phyloP scores from a whole-genome alignment of 2,329 filamentous ascomycete genomes.

The Pseudogymnoascus pannorum region DNA sequence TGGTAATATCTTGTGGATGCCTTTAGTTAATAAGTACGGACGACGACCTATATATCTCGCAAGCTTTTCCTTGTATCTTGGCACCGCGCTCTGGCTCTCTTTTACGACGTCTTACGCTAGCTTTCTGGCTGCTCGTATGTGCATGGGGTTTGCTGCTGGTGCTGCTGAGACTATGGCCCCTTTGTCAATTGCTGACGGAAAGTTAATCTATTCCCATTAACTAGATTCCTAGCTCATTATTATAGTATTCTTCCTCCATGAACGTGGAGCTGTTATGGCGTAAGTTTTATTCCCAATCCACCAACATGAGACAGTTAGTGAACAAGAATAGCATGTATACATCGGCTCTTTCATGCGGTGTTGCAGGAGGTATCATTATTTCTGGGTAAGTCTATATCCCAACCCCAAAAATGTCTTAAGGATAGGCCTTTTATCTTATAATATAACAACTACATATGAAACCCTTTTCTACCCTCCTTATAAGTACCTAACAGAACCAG shows the following conservation, averaged over 20 bases:
- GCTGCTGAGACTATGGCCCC: conserved; percentile 51
- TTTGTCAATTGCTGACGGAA: conserved; percentile 46
- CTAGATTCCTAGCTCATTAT: background rate
- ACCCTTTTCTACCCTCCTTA: conserved; percentile 13
- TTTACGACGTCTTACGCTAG: conserved; percentile 16
- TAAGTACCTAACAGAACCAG: conserved; percentile 7
- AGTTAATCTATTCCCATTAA: background rate
- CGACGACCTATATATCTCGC: conserved; percentile 18
- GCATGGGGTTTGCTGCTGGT: conserved; percentile 18
- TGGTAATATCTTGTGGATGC: conserved; percentile 21
- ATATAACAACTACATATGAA: too few species aligned
- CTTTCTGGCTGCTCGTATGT: conserved; percentile 18
- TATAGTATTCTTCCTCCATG: conserved; percentile 49
- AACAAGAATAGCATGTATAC: conserved; percentile 15
- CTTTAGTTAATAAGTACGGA: conserved; percentile 22
- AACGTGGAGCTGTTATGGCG: conserved; percentile 42
- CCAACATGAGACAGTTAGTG: background rate
- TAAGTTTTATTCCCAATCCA: conserved; percentile 10
- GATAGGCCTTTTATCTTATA: conserved; percentile 40
- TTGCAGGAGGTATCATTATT: conserved; percentile 42
- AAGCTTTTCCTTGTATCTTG: conserved; percentile 17
- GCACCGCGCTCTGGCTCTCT: conserved; percentile 14
- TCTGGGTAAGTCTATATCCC: conserved; percentile 35
- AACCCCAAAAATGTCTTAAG: background rate
- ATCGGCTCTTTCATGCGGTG: conserved; percentile 37